Percentiles rank a stretch among this genome's conserved stretches.
Evolutionary conservation across 441 rosid genomes (phyloP).

Genomic region (Biscutella auriculata): DNA sequence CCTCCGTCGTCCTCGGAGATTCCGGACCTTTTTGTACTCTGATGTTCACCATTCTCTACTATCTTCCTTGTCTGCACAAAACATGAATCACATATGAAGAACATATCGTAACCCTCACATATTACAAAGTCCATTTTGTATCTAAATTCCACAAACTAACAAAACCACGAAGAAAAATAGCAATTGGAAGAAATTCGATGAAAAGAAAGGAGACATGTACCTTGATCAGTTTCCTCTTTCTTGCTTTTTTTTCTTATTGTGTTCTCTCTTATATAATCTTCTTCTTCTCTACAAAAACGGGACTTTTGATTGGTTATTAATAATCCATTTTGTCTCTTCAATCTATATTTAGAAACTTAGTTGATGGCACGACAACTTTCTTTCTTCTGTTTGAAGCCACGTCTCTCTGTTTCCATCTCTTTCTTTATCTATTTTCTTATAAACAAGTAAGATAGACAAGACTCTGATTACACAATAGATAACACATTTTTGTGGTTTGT

Average conservation of each 20-base stretch:
- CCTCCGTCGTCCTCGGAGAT: constrained; percentile 43
- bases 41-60: constrained; percentile 19
- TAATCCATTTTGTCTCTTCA: constrained; percentile 5
- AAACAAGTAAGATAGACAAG: too few relatives aligned
- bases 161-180: not conserved
- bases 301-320: constrained; percentile 15
- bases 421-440: too few relatives aligned
- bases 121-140: not conserved
- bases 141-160: not conserved
- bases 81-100: not conserved
- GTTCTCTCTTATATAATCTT: constrained; percentile 13
- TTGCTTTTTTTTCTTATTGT: not conserved
- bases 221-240: not conserved
- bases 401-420: too few relatives aligned
- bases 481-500: too few relatives aligned
- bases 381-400: constrained; percentile 19
- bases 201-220: constrained; percentile 4
- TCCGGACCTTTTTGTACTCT: constrained; percentile 24
- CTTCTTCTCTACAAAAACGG: constrained; percentile 16
- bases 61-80: not conserved
- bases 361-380: constrained; percentile 22
- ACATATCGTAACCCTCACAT: not conserved
- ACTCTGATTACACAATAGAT: too few relatives aligned
- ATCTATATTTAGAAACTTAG: constrained; percentile 23
- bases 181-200: not conserved